Evolutionary conservation across 306 rosid species (phyloP), one percentile per base, ranked within the genome.

Genomic region (Vicia villosa): DNA sequence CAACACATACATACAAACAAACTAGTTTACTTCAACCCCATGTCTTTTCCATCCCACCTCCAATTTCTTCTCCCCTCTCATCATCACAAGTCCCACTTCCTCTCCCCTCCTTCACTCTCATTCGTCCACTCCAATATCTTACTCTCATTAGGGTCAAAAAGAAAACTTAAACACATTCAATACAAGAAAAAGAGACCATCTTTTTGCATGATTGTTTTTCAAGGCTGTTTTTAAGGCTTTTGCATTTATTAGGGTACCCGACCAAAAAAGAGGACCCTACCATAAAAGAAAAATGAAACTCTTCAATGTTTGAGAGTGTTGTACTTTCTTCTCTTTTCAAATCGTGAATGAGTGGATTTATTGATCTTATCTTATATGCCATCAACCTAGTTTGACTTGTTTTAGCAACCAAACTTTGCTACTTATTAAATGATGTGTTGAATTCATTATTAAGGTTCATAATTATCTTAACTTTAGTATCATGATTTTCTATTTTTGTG

Each of bases 1-100:
- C n/a, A n/a, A n/a, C n/a, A n/a, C n/a, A 63, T 40, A 60, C 71
- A 66, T 74, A 61, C 37, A 69, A 30, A 69, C 72, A 79, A 51
- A 74, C 76, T 80, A 67, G 69, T 46, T 76, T 69, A 70, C 19
- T 26, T 67, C 70, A 58, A 43, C 73, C 65, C 79, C 81, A 45
- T 79, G 82, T 81, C 79, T 82, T 82, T 73, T 64, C 73, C 76
- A 69, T 89, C 71, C 84, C 68, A 60, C 70, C 64, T 73, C 41
- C 54, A 19, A 64, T 51, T 12, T 63, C 50, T 61, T 74, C 82
- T 63, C 76, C 40, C 56, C 76, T 83, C 57, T 86, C 88, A 91
- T 79, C 84, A 84, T 85, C 90, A 70, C 85, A 46, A 73, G 85
- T 54, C 86, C 91, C 85, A 84, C 89, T 79, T 61, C 77, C 69